Conservation (phyloP, 1,284 basidiomycete species). For the Xerocomus nothofagi region DNA sequence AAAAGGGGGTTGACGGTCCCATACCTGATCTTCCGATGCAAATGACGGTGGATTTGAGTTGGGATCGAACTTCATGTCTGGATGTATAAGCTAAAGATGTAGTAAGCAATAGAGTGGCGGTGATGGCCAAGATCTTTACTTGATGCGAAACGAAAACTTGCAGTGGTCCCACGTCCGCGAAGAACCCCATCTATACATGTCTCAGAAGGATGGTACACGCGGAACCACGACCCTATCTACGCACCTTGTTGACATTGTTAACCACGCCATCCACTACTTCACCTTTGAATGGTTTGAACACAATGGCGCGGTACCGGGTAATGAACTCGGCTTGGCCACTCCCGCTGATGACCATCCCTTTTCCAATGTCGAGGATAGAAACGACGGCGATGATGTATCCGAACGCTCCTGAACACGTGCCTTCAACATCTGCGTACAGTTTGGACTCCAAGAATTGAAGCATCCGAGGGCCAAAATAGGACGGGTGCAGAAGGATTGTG, state of each 20-base stretch:
- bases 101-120: slow-evolving; percentile 16
- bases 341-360: slow-evolving; percentile 89
- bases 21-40: slow-evolving; percentile 84
- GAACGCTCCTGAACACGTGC: slow-evolving; percentile 93
- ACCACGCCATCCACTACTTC: slow-evolving; percentile 98
- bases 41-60: slow-evolving; percentile 92
- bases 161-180: slow-evolving; percentile 93
- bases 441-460: slow-evolving; percentile 91
- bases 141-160: slow-evolving; percentile 93
- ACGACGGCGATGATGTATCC: slow-evolving; percentile 98
- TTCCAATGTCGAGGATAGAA: slow-evolving; percentile 84
- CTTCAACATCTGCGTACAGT: slow-evolving; percentile 95
- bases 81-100: slow-evolving; percentile 76
- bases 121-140: slow-evolving; percentile 50
- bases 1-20: slow-evolving; percentile 9
- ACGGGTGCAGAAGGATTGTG: slow-evolving; percentile 94
- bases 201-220: slow-evolving; percentile 1
- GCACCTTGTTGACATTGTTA: slow-evolving; percentile 92
- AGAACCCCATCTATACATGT: slow-evolving; percentile 87
- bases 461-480: slow-evolving; percentile 97
- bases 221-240: slow-evolving; percentile 20
- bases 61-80: slow-evolving; percentile 90
- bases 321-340: slow-evolving; percentile 95
- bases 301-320: slow-evolving; percentile 88
- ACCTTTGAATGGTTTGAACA: slow-evolving; percentile 98